These are phyloP conservation scores for Plantago major DNA, from an alignment of 257 asterid genomes.

Conservation along the genomic window DNA sequence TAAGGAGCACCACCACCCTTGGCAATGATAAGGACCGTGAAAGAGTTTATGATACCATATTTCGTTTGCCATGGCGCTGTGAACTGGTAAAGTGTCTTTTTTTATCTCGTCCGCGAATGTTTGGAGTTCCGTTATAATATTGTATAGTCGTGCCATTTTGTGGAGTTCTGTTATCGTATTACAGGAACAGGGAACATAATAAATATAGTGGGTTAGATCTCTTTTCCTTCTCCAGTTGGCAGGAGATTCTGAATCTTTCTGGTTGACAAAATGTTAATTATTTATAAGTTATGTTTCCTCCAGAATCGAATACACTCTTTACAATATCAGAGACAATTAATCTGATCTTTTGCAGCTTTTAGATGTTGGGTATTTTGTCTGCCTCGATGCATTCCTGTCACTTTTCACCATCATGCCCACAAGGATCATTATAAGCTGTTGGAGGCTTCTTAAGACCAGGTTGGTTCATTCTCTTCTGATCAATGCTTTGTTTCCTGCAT, in stretches of 20 bases:
- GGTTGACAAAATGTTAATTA: neutral
- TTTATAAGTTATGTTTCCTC: conserved; percentile 8
- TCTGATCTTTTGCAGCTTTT: conserved; percentile 66
- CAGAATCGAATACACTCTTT: conserved; percentile 13
- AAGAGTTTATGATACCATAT: conserved; percentile 93
- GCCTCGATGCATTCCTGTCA: conserved; percentile 92
- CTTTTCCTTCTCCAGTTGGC: conserved; percentile 8
- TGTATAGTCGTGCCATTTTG: neutral
- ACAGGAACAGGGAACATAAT: neutral
- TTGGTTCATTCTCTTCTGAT: conserved; percentile 32
- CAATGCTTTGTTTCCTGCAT: conserved; percentile 17
- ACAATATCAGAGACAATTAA: conserved; percentile 8
- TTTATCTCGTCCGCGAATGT: neutral
- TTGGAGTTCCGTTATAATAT: neutral
- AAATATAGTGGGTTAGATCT: conserved; percentile 9
- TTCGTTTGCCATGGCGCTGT: conserved; percentile 96
- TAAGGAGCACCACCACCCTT: conserved; percentile 70
- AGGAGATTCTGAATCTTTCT: conserved; percentile 2
- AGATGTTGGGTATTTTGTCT: conserved; percentile 78
- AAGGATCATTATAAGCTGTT: conserved; percentile 51
- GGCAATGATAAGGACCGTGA: conserved; percentile 88
- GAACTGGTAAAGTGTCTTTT: conserved; percentile 70
- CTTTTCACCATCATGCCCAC: conserved; percentile 95
- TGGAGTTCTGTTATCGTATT: neutral
- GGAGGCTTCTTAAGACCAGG: conserved; percentile 80